Evolutionary conservation across 768 basidiomycete genomes (phyloP).

Genomic region (Pleurotus tuber-regium): DNA sequence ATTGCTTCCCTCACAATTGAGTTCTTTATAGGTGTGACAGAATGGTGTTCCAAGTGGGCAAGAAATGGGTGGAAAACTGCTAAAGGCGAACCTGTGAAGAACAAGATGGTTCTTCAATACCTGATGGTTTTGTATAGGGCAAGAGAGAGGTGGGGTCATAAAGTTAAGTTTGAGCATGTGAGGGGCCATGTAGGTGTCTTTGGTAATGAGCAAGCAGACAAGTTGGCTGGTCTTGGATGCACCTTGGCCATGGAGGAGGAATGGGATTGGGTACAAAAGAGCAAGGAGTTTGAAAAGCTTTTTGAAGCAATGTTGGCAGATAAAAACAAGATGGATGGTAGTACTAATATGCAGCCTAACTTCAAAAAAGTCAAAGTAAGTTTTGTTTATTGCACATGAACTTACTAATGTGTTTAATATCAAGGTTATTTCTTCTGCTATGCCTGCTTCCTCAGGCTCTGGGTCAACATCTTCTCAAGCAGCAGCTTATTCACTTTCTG

Average conservation of each 20-base stretch:
- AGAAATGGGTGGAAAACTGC: slow-evolving; percentile 47
- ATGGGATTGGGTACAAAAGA: slow-evolving; percentile 51
- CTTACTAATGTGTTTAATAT: too few relatives aligned
- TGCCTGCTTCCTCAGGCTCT: too few relatives aligned
- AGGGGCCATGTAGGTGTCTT: slow-evolving; percentile 72
- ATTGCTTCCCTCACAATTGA: neutral
- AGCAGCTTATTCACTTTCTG: too few relatives aligned
- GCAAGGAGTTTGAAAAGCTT: neutral
- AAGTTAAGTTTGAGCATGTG: slow-evolving; percentile 67
- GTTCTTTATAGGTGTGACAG: slow-evolving; percentile 42
- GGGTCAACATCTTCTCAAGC: too few relatives aligned
- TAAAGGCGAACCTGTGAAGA: slow-evolving; percentile 62
- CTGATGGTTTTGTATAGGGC: slow-evolving; percentile 57
- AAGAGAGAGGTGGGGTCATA: slow-evolving; percentile 50
- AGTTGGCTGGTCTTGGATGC: slow-evolving; percentile 61
- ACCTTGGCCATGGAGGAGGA: slow-evolving; percentile 39
- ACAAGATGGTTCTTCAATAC: slow-evolving; percentile 69
- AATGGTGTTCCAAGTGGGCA: slow-evolving; percentile 72
- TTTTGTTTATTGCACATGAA: too few relatives aligned
- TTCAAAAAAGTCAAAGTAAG: neutral
- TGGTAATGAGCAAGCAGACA: slow-evolving; percentile 90
- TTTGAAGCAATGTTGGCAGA: neutral
- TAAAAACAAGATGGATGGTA: too few relatives aligned
- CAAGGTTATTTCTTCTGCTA: too few relatives aligned
- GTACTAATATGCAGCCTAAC: too few relatives aligned